Conservation (phyloP, 1,139 yeast species). For the Taiozyma sp. region DNA sequence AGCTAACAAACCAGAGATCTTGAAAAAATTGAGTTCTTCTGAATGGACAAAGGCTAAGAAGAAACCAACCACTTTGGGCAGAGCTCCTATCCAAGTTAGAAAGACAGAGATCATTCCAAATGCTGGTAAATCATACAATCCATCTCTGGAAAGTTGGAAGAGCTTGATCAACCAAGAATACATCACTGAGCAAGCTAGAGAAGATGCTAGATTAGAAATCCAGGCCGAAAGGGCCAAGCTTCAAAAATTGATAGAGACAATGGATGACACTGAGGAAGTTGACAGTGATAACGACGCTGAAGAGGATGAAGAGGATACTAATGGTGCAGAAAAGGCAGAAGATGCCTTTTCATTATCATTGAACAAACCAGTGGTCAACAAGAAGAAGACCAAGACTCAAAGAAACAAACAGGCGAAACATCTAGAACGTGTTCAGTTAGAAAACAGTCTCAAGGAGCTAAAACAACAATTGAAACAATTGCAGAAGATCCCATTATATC, state of each 20-base stretch:
- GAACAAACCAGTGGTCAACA: constrained; percentile 64
- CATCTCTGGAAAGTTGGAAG: constrained; percentile 83
- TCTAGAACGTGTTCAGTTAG: constrained; percentile 53
- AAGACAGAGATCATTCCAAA: constrained; percentile 54
- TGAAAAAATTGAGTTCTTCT: constrained; percentile 38
- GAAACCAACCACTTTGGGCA: constrained; percentile 53
- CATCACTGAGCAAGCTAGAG: constrained; percentile 60
- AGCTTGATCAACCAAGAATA: constrained; percentile 64
- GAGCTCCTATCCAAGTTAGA: constrained; percentile 47
- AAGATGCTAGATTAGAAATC: constrained; percentile 55
- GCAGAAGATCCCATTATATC: constrained; percentile 49
- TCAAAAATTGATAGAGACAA: constrained; percentile 55
- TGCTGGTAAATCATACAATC: constrained; percentile 93
- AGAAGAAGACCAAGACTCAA: constrained; percentile 73
- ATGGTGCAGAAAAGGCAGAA: constrained; percentile 19
- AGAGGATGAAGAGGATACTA: constrained; percentile 32
- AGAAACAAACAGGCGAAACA: constrained; percentile 71
- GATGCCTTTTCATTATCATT: constrained; percentile 41
- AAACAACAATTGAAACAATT: constrained; percentile 56
- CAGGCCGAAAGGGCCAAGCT: constrained; percentile 61
- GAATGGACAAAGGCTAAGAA: constrained; percentile 49
- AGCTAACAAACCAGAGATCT: constrained; percentile 35
- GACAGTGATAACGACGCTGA: constrained; percentile 39
- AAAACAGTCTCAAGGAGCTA: constrained; percentile 51
- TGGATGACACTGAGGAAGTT: constrained; percentile 55